Conservation (phyloP, 2,329 filamentous ascomycete genomes). For the Botrytis aclada region DNA sequence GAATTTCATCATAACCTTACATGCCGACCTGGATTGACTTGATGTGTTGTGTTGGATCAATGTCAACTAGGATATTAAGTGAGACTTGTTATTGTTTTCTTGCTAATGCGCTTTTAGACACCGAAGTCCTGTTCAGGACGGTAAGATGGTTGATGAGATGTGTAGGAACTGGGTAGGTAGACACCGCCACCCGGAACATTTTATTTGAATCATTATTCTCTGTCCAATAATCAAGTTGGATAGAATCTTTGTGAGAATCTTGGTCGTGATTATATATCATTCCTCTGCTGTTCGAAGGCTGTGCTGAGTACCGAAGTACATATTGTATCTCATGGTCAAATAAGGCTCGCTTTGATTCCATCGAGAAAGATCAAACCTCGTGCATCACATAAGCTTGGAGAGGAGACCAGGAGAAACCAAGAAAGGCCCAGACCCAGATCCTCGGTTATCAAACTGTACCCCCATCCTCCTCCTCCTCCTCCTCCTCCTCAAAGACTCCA, state of each 20-base stretch:
- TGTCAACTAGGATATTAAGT: neutral
- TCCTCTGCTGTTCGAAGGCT: neutral
- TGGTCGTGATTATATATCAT: neutral
- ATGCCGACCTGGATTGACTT: too few relatives aligned
- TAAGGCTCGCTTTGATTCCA: neutral
- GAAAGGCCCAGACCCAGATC: neutral
- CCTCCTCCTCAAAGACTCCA: neutral
- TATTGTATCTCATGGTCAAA: neutral
- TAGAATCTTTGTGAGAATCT: neutral
- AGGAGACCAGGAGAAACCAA: neutral
- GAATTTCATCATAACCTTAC: neutral
- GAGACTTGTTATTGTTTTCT: neutral
- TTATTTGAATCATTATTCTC: neutral
- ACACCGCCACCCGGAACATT: neutral
- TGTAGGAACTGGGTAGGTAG: neutral
- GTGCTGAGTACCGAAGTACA: too few relatives aligned
- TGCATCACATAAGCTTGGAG: neutral
- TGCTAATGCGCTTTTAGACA: conserved; percentile 1
- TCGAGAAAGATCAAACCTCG: neutral
- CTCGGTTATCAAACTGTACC: neutral
- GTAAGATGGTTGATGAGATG: neutral
- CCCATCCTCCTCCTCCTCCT: neutral
- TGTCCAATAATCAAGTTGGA: neutral
- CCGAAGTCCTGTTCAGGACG: neutral
- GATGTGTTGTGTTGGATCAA: neutral